Evolutionary conservation across 2,329 filamentous ascomycete species (phyloP).

Genomic region (Claviceps capensis): DNA sequence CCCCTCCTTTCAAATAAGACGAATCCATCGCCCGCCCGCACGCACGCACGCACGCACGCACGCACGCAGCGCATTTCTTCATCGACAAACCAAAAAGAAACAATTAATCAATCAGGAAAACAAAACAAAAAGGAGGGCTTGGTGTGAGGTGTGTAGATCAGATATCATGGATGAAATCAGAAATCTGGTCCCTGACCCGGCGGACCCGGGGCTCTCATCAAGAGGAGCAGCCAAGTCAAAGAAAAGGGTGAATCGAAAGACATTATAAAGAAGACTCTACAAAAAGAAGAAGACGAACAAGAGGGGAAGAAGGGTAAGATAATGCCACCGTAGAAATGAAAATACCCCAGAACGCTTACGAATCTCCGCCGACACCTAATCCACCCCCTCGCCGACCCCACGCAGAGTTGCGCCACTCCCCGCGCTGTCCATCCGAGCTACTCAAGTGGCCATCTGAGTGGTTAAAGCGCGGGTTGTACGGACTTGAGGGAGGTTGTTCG

Average conservation of each 20-base stretch:
- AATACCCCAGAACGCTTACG: slow-evolving; percentile 11
- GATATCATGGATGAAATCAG: not conserved
- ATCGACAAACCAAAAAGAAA: too few relatives aligned
- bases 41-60: too few relatives aligned
- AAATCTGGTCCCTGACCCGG: too few relatives aligned
- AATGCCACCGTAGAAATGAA: not conserved
- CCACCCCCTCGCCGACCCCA: slow-evolving; percentile 38
- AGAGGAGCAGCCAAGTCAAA: not conserved
- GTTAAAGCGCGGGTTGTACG: slow-evolving; percentile 30
- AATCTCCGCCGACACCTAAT: slow-evolving; percentile 33
- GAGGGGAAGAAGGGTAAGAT: not conserved
- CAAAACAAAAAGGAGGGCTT: not conserved
- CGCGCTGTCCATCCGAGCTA: slow-evolving; percentile 28
- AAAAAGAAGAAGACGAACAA: not conserved
- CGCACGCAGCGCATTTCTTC: too few relatives aligned
- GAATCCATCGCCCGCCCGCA: too few relatives aligned
- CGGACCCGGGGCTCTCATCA: too few relatives aligned
- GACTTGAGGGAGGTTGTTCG: slow-evolving; percentile 25
- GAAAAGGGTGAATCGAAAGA: not conserved
- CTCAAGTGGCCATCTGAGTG: slow-evolving; percentile 28
- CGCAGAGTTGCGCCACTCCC: slow-evolving; percentile 45
- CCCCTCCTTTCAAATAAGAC: too few relatives aligned
- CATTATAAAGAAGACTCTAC: too few relatives aligned
- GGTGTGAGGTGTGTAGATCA: not conserved
- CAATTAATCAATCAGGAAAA: too few relatives aligned